Percentiles rank a stretch among this genome's conserved stretches.
phyloP scores from a whole-genome alignment of 768 basidiomycete genomes.

The Serendipita sp. region DNA sequence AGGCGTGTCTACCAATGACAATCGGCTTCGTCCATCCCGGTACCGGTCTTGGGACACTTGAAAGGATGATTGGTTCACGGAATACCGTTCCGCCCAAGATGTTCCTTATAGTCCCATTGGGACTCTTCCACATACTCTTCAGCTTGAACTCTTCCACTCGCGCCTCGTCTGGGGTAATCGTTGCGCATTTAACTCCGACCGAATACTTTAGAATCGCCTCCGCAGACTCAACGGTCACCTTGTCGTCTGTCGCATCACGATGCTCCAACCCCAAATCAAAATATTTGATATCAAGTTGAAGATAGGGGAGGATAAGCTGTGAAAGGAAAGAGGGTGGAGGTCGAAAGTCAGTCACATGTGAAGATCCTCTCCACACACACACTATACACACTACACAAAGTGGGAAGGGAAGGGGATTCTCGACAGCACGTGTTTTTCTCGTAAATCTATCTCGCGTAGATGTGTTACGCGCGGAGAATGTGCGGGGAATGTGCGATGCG shows the following conservation, averaged over 20 bases:
- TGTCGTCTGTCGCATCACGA: conserved; percentile 92
- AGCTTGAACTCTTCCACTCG: conserved; percentile 94
- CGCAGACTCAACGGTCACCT: conserved; percentile 84
- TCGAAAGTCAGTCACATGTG: background rate
- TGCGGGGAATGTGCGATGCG: no score
- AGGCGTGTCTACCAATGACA: conserved; percentile 90
- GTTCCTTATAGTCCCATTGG: conserved; percentile 87
- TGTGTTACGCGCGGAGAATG: background rate
- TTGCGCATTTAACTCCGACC: conserved; percentile 98
- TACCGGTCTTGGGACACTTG: conserved; percentile 79
- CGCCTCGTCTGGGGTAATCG: conserved; percentile 96
- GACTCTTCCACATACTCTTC: conserved; percentile 98
- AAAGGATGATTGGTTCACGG: conserved; percentile 91
- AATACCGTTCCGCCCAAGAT: conserved; percentile 97
- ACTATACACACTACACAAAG: no score
- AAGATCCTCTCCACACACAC: no score
- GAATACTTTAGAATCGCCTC: conserved; percentile 88
- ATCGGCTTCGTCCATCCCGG: conserved; percentile 98
- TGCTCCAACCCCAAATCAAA: conserved; percentile 91
- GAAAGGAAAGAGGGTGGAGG: background rate
- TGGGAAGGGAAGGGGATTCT: no score
- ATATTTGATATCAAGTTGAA: conserved; percentile 95
- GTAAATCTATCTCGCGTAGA: no score
- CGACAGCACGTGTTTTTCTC: no score
- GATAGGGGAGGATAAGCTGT: conserved; percentile 87